Percentiles rank a stretch among this genome's conserved stretches.
These are phyloP conservation scores for Picochlorum sp. DNA, from an alignment of 139 green algal genomes.

Conservation along the genomic window DNA sequence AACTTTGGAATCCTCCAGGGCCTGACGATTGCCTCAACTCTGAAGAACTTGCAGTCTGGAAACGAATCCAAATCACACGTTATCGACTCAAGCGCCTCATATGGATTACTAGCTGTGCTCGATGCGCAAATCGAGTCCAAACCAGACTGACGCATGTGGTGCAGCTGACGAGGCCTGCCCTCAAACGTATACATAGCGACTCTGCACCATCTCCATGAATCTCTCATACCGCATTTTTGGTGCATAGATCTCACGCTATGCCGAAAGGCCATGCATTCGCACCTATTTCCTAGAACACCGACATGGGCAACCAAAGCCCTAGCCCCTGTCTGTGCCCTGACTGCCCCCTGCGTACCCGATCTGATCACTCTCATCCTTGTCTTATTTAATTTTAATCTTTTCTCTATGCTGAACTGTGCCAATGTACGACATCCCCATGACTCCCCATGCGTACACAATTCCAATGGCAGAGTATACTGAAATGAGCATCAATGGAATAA, in stretches of 20 bases:
- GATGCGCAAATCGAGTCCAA: neutral
- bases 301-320: no score
- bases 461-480: slow-evolving; percentile 65
- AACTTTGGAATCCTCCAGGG: slow-evolving; percentile 68
- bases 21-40: slow-evolving; percentile 67
- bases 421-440: neutral
- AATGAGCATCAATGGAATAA: slow-evolving; percentile 79
- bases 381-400: slow-evolving; percentile 2
- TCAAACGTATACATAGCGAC: no score
- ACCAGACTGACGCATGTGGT: no score
- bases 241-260: no score
- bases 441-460: slow-evolving; percentile 36
- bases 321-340: no score
- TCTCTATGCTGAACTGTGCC: neutral
- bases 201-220: no score
- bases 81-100: slow-evolving; percentile 46
- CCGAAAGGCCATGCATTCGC: no score
- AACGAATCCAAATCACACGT: slow-evolving; percentile 50
- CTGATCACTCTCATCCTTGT: no score
- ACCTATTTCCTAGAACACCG: no score
- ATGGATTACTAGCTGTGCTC: slow-evolving; percentile 13
- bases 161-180: no score
- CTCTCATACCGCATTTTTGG: no score
- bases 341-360: no score
- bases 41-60: slow-evolving; percentile 64